Base-by-base conservation (phyloP, 306 rosid species). In the Vicia villosa region DNA sequence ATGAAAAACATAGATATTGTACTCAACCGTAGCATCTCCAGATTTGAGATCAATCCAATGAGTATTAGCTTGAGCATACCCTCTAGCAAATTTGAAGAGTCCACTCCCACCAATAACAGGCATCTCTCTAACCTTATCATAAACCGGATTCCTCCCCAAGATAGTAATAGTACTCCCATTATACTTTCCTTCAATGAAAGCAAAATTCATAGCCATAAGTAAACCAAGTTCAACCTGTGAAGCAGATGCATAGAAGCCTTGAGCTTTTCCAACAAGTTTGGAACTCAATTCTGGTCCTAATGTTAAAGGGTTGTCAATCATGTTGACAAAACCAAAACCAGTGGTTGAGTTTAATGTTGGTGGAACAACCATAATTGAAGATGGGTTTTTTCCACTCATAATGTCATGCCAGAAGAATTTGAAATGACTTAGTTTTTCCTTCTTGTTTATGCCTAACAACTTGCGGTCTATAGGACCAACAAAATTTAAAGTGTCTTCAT, bases 71-170 rank as follows among this genome's bases (percentile, higher is more conserved):
- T 83, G 34, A 3, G 57, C 90, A 77, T 86, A 91, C 0, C 96
- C 92, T 2, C 78, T 78, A 0, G 96, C 90, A 70, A 88, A 86
- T 36, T 90, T 28, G 76, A 91, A 85, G 47, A 88, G 9, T 1
- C 97, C 92, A 20, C 85, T 88, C 0, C 97, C 96, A 4, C 91
- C 94, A 16, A 87, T 46, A 46, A 87, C 86, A 8, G 91, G 91
- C 91, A 90, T 72, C 70, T 90, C 91, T 20, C 96, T 83, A 4
- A 73, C 77, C 41, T 62, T 77, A 2, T 74, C 0, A 21, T 69
- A n/a, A 8, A 78, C 75, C 0, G 62, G 62, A 36, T 87, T 83
- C 61, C 88, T 72, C 1, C 96, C 96, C 21, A 90, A 45, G 1
- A 87, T 41, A 0, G 85, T 78, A 22, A 87, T 43, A 4, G 79